Base-by-base conservation (phyloP, 2,329 filamentous ascomycete genomes). In the Fusarium coffeatum region DNA sequence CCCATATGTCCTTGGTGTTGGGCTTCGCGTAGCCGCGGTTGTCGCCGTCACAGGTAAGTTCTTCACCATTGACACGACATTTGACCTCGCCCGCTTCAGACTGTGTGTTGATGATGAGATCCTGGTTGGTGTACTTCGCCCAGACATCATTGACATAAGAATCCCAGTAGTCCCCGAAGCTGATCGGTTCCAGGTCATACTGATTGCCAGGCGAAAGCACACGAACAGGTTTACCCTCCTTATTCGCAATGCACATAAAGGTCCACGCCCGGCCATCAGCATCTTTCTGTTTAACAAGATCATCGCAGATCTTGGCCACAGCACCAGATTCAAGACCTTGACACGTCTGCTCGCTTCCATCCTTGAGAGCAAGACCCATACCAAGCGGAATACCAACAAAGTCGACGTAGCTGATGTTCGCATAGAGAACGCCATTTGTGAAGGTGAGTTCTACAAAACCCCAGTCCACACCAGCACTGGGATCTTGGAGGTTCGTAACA, bases 321-420 rank as follows among this genome's bases (percentile, higher is more conserved):
- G 81, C 78, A 25, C 75, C 76, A 6, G 74, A 42, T 8, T 64
- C 56, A 3, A 86, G 79, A 2, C 84, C 84, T 9, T 78, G 73
- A 16, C 83, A 81, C 3, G 77, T 76, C 37, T 85, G 83, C 0
- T 68, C 61, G 45, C 63, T 72, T 34, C 81, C 81, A 32, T 76
- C 77, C 15, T 69, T 78, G 15, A 80, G 76, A 0, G 77, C 78
- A 16, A 87, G 76, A 1, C 71, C 72, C 82, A 88, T 84, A 42
- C 85, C 83, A n/a, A 88, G 81, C 1, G 83, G 78, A 18, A 88
- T 78, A 7, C 85, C 79, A 20, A 86, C 81, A 64, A 85, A 86
- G 72, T 87, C 85, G 32, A 87, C 85, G 59, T 83, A 86, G 49
- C 80, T 84, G 56, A 87, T 80, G 72, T 86, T 86, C 65, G 83